phyloP scores from a whole-genome alignment of 805 yeast genomes.

The Kluyveromyces nonfermentans region DNA sequence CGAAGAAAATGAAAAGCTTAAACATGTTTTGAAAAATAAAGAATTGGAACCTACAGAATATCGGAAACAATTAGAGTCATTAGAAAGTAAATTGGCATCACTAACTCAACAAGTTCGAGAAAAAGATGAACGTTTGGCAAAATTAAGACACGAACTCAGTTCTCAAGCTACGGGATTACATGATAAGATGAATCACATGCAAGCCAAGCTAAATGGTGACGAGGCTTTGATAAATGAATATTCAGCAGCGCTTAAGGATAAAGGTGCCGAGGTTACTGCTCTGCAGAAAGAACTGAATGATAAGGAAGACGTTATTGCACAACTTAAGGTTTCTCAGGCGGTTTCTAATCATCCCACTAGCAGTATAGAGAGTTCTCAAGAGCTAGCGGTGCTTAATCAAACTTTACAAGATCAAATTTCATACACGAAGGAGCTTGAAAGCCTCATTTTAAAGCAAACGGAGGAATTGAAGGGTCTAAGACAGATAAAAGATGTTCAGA shows the following conservation, averaged over 20 bases:
- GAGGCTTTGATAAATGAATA: conserved; percentile 15
- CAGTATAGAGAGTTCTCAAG: conserved; percentile 29
- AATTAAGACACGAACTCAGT: conserved; percentile 30
- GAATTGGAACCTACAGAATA: conserved; percentile 25
- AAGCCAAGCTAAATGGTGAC: conserved; percentile 14
- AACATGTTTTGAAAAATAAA: conserved; percentile 11
- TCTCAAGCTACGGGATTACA: conserved; percentile 11
- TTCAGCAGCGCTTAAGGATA: conserved; percentile 18
- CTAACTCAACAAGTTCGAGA: conserved; percentile 23
- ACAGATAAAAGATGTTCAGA: conserved; percentile 14
- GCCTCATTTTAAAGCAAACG: conserved; percentile 43
- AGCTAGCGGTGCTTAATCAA: conserved; percentile 25
- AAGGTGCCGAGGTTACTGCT: conserved; percentile 15
- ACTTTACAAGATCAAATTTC: conserved; percentile 35
- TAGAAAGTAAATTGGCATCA: conserved; percentile 20
- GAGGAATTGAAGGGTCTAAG: conserved; percentile 43
- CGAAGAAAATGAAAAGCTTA: conserved; percentile 24
- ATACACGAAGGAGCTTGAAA: conserved; percentile 40
- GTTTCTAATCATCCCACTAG: conserved; percentile 28
- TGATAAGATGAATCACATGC: conserved; percentile 10
- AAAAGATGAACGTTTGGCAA: conserved; percentile 25
- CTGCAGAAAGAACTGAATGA: conserved; percentile 15
- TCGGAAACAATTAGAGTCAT: conserved; percentile 25
- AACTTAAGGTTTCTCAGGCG: conserved; percentile 26
- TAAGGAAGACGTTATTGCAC: conserved; percentile 22